phyloP scores from a whole-genome alignment of 2,329 filamentous ascomycete genomes.

The Alternaria incomplexa region DNA sequence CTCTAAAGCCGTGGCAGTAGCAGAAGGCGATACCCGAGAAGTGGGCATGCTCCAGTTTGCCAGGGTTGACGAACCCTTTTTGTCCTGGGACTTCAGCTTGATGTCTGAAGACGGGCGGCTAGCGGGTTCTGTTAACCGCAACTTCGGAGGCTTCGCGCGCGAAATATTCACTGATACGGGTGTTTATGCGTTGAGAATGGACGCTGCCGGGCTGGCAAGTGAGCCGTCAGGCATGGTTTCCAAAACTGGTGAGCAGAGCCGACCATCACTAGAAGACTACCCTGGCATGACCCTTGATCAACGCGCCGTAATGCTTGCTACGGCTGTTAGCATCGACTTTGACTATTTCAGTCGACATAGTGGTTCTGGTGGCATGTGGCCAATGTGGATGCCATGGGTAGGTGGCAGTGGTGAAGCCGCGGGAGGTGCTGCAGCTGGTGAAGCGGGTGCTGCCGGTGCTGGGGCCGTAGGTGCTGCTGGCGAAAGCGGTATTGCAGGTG shows the following conservation, averaged over 20 bases:
- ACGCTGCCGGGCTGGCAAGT: conserved; percentile 57
- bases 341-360: conserved; percentile 71
- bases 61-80: conserved; percentile 66
- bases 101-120: conserved; percentile 57
- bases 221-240: conserved; percentile 50
- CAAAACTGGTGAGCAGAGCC: conserved; percentile 40
- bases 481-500: conserved; percentile 52
- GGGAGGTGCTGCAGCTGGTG: conserved; percentile 50
- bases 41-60: conserved; percentile 66
- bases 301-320: conserved; percentile 69
- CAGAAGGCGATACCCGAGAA: conserved; percentile 41
- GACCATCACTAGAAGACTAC: conserved; percentile 21
- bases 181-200: conserved; percentile 69
- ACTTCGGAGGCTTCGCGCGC: conserved; percentile 67
- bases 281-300: conserved; percentile 69
- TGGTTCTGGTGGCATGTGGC: conserved; percentile 50
- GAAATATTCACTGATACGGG: conserved; percentile 72
- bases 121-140: conserved; percentile 68
- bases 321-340: conserved; percentile 69
- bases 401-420: conserved; percentile 36
- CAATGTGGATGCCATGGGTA: conserved; percentile 61
- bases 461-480: conserved; percentile 51
- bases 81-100: conserved; percentile 70
- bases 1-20: conserved; percentile 54
- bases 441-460: conserved; percentile 45